Evolutionary conservation across 176 grass and related monocot species (phyloP).

Genomic region (Puya raimondii): DNA sequence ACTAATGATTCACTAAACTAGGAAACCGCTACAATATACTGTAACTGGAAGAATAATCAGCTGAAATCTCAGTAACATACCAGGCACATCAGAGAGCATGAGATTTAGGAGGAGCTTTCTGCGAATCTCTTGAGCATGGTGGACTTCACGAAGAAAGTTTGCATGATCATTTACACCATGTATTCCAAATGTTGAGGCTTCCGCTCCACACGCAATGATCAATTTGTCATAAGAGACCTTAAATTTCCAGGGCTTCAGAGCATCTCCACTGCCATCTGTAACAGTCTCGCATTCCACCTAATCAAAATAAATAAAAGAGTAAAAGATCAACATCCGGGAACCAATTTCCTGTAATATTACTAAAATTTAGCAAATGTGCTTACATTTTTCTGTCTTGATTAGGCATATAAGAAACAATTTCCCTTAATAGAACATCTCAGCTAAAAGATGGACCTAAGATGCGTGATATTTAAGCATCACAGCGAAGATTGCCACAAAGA

Average conservation of each 20-base stretch:
- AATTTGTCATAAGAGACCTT: slow-evolving; percentile 93
- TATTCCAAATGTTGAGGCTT: slow-evolving; percentile 88
- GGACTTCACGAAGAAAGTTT: slow-evolving; percentile 86
- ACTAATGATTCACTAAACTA: too few relatives aligned
- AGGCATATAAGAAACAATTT: too few relatives aligned
- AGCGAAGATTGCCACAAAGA: too few relatives aligned
- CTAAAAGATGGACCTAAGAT: too few relatives aligned
- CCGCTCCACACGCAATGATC: slow-evolving; percentile 79
- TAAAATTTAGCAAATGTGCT: too few relatives aligned
- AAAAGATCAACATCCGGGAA: slow-evolving; percentile 3
- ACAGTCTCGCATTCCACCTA: slow-evolving; percentile 93
- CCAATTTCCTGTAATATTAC: not conserved
- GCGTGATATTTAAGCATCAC: too few relatives aligned
- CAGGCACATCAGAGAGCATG: slow-evolving; percentile 84
- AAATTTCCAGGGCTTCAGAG: slow-evolving; percentile 75
- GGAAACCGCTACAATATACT: too few relatives aligned
- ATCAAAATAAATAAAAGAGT: slow-evolving; percentile 12
- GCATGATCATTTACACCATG: slow-evolving; percentile 75
- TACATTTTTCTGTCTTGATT: too few relatives aligned
- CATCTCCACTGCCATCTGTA: slow-evolving; percentile 41
- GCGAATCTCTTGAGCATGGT: slow-evolving; percentile 90
- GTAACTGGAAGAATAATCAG: too few relatives aligned
- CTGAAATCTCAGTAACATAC: slow-evolving; percentile 24
- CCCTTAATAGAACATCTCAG: too few relatives aligned
- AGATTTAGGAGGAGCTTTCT: slow-evolving; percentile 91